phyloP scores from a whole-genome alignment of 768 basidiomycete species.

The Pisolithus tinctorius region DNA sequence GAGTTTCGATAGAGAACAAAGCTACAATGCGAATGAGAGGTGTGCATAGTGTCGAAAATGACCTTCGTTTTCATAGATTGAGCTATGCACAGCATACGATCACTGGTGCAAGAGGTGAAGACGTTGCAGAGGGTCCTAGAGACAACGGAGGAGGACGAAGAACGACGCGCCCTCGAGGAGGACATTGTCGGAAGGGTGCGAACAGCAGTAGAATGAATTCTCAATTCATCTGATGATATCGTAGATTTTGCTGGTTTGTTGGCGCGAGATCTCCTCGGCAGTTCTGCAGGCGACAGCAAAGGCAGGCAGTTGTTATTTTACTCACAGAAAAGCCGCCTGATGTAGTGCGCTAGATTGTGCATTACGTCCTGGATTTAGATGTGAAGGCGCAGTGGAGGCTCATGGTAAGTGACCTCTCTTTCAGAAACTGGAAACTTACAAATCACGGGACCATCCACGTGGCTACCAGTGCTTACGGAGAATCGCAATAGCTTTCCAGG shows the following conservation, averaged over 20 bases:
- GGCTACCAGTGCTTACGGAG: not conserved
- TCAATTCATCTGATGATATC: not conserved
- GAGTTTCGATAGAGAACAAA: not conserved
- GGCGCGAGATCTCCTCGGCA: not conserved
- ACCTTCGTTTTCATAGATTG: not conserved
- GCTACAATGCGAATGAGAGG: not conserved
- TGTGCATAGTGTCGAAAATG: not conserved
- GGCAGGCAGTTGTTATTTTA: not conserved
- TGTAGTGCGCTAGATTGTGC: not conserved
- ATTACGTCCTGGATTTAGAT: too few relatives aligned
- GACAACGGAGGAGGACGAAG: not conserved
- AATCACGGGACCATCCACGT: too few relatives aligned
- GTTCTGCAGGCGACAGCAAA: not conserved
- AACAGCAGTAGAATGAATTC: not conserved
- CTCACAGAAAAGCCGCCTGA: not conserved
- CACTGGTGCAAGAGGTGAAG: not conserved
- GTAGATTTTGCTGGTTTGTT: not conserved
- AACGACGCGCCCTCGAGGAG: not conserved
- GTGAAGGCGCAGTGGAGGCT: not conserved
- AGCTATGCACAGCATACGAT: not conserved
- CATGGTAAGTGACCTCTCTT: not conserved
- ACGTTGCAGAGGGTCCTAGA: not conserved
- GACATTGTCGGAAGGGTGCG: not conserved
- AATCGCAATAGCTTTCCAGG: not conserved
- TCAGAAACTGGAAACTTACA: too few relatives aligned